Percentiles rank a stretch among this genome's conserved stretches.
Evolutionary conservation across 2,329 filamentous ascomycete genomes (phyloP).

Genomic region (Verticillium nonalfalfae): DNA sequence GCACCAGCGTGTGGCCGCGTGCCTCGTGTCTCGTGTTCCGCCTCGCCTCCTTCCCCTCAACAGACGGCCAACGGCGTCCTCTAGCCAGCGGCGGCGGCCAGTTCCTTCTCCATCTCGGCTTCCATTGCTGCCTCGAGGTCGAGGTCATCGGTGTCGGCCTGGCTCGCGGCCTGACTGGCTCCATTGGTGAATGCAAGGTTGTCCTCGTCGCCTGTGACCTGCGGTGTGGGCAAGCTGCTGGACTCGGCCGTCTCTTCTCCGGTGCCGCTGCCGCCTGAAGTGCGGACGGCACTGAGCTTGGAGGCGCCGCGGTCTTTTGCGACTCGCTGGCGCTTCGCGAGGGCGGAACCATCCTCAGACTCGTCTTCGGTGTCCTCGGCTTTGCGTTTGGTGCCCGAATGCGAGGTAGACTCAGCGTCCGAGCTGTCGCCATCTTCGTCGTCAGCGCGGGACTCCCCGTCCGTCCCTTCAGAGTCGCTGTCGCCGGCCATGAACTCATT

Average conservation of each 20-base stretch:
- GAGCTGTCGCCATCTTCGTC: slow-evolving; percentile 14
- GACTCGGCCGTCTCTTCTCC: slow-evolving; percentile 14
- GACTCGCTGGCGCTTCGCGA: slow-evolving; percentile 46
- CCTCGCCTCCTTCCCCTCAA: background rate
- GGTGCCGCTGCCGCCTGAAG: slow-evolving; percentile 25
- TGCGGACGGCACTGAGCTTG: slow-evolving; percentile 37
- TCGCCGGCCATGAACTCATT: slow-evolving; percentile 63
- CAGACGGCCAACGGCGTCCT: background rate
- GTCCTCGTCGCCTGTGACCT: slow-evolving; percentile 35
- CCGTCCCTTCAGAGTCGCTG: slow-evolving; percentile 36
- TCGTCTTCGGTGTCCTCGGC: slow-evolving; percentile 14
- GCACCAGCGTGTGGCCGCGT: background rate
- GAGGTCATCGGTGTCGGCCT: slow-evolving; percentile 47
- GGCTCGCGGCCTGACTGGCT: background rate
- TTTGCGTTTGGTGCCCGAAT: slow-evolving; percentile 8
- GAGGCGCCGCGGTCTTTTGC: slow-evolving; percentile 38
- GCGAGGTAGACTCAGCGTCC: background rate
- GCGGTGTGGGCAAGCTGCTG: slow-evolving; percentile 32
- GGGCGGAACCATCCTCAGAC: slow-evolving; percentile 17
- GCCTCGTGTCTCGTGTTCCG: too few relatives aligned
- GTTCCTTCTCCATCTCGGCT: slow-evolving; percentile 44
- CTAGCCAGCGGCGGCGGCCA: background rate
- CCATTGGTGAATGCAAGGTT: slow-evolving; percentile 14
- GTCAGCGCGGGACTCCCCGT: slow-evolving; percentile 11
- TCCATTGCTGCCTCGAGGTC: slow-evolving; percentile 59